phyloP scores from a whole-genome alignment of 2,329 filamentous ascomycete genomes.

The Biscogniauxia marginata region DNA sequence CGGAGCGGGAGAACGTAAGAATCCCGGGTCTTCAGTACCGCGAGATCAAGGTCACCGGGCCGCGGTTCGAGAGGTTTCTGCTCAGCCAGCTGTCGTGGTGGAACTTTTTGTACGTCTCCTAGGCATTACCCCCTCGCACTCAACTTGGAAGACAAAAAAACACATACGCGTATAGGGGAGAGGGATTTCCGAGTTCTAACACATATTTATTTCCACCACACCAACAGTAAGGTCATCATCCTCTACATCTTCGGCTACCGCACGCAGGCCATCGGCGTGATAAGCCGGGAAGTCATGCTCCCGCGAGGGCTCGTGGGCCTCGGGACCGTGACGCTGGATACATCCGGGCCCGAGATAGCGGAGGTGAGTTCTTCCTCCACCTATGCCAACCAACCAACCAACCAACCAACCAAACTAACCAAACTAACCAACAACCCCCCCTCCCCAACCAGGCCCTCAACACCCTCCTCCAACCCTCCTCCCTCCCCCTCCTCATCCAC shows the following conservation, averaged over 20 bases:
- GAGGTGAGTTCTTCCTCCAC: conserved; percentile 29
- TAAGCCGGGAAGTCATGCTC: conserved; percentile 69
- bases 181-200: too few species aligned
- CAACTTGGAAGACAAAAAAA: too few species aligned
- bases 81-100: conserved; percentile 67
- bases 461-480: conserved; percentile 44
- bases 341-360: conserved; percentile 62
- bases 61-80: conserved; percentile 66
- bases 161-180: too few species aligned
- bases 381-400: not conserved
- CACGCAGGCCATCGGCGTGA: conserved; percentile 65
- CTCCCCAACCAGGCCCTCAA: conserved; percentile 42
- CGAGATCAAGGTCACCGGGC: conserved; percentile 72
- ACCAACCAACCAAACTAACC: conserved; percentile 2
- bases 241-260: conserved; percentile 63
- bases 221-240: conserved; percentile 54
- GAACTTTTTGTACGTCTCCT: conserved; percentile 54
- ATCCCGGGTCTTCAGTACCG: conserved; percentile 64
- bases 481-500: conserved; percentile 69
- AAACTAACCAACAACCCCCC: too few species aligned
- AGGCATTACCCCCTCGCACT: too few species aligned
- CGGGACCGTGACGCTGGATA: conserved; percentile 66
- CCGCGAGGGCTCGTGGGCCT: conserved; percentile 70
- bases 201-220: not conserved
- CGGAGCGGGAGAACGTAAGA: conserved; percentile 37